Evolutionary conservation across 441 rosid species (phyloP), one percentile per base, ranked within the genome.

Genomic region (Pelargonium fulgidum): DNA sequence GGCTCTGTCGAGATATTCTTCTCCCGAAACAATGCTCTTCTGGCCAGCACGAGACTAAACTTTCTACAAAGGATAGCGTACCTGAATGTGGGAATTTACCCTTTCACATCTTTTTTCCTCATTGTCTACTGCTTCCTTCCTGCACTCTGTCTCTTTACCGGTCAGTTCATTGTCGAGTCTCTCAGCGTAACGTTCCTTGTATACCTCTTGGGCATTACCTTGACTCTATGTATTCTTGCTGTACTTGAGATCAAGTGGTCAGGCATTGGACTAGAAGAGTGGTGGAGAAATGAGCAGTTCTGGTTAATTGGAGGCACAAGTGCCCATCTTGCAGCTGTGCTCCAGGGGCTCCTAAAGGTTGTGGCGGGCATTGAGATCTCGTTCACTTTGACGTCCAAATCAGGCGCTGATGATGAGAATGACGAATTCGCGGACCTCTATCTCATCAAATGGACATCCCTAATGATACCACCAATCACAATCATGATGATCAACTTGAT

Each of bases 301-400:
- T 88, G 93, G 89, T 56, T 88, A 65, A 88, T 88, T 1, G 94
- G 89, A n/a, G 93, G 91, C 39, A 89, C 91, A 22, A 89, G 91
- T 70, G 94, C 89, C 9, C 91, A 85, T 75, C 86, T 85, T 44
- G 91, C 89, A 19, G 89, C 94, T 4, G 91, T 86, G 12, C 33
- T 86, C 20, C 89, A 85, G 72, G 91, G 91, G 36, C 76, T 88
- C 0, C 50, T 86, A 26, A 86, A 88, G 77, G 93, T 84, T 1
- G 73, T 86, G 52, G 88, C 93, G 14, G 91, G 89, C 62, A 81
- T 88, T 14, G 89, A 88, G 73, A 84, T 86, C 67, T 84, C 89
- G 16, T 86, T 85, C 80, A 86, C 93, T 0, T 73, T 85, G 79
- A 86, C 89, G 4, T 84, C 87, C 4, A 88, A 86, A 76, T 82